Evolutionary conservation across 129 eudicot species (phyloP), one percentile per base, ranked within the genome.

Genomic region (Centrapalus pauciflorus): DNA sequence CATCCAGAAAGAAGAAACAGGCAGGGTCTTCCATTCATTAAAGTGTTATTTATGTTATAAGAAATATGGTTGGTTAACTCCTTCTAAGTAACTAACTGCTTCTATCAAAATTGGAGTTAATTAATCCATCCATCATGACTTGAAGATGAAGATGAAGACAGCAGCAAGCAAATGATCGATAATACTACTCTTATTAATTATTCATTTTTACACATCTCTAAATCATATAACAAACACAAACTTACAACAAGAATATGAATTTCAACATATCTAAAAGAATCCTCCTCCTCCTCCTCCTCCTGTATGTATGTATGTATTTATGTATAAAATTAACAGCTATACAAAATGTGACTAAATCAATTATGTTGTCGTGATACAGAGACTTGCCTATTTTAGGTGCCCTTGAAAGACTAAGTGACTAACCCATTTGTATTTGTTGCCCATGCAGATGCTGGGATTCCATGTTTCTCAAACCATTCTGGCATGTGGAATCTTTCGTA

Each of bases 381-480:
- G 74, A 69, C 56, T 49, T 59, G 24, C 57, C 73, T n/a, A 29
- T 56, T 48, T 49, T 64, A 40, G 71, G 54, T 62, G 27, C 63
- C 61, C 52, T 74, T 30, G 77, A 67, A 80, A 32, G 46, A 59
- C 46, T 49, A 76, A 43, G 67, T 27, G 55, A 61, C 46, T 59
- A 57, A n/a, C n/a, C n/a, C n/a, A n/a, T n/a, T n/a, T n/a, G n/a
- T n/a, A n/a, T 48, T 55, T 49, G 32, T 60, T 77, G 78, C 71
- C 84, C 80, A 63, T n/a, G 72, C 73, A 40, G 90, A 75, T 41
- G 89, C 80, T 27, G 99, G 95, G 46, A 94, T 89, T 51, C 97
- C 97, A 35, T 94, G 97, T 74, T 94, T 89, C 52, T 86, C 88
- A 77, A 94, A 94, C 99, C 99, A 94, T 72, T 94, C 97, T 0